A percentile compares a stretch with the other conserved stretches of the same genome.
Evolutionary conservation across 1,284 basidiomycete genomes (phyloP).

Genomic region (Anthracocystis walkeri): DNA sequence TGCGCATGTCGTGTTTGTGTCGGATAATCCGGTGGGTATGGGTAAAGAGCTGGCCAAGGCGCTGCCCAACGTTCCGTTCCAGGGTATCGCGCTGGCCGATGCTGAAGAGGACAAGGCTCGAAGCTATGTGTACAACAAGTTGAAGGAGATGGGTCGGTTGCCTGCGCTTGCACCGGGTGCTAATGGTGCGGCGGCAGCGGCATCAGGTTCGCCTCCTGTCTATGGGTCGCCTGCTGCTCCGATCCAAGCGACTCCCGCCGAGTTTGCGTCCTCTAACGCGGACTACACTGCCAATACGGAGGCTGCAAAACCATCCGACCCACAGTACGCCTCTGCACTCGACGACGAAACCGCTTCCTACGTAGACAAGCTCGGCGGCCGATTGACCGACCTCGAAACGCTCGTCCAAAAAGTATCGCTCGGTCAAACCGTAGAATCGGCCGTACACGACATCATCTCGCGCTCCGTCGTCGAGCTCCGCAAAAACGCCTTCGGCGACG

Average conservation of each 20-base stretch:
- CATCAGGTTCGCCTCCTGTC: conserved; percentile 3
- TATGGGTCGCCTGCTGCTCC: conserved; percentile 8
- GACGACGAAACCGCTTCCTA: conserved; percentile 54
- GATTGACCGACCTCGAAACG: conserved; percentile 64
- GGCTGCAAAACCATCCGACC: not conserved
- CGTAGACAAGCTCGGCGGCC: conserved; percentile 65
- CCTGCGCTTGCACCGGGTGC: conserved; percentile 14
- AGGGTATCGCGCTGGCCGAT: conserved; percentile 73
- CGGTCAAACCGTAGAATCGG: conserved; percentile 56
- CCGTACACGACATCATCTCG: conserved; percentile 72
- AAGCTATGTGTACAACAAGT: conserved; percentile 82
- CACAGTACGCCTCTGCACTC: conserved; percentile 23
- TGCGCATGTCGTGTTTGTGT: conserved; percentile 91
- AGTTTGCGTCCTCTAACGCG: conserved; percentile 10
- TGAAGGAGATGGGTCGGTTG: conserved; percentile 74
- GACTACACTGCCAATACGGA: not conserved
- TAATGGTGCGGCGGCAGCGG: not conserved
- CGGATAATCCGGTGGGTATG: conserved; percentile 86
- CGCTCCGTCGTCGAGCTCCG: conserved; percentile 84
- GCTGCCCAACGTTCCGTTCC: conserved; percentile 86
- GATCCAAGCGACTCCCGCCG: conserved; percentile 1
- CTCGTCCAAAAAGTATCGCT: conserved; percentile 61
- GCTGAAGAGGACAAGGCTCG: conserved; percentile 85
- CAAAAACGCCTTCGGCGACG: conserved; percentile 93
- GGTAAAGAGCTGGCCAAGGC: conserved; percentile 85